A percentile compares a stretch with the other conserved stretches of the same genome.
phyloP scores from a whole-genome alignment of 2,329 filamentous ascomycete genomes.

The Penicillium capsulatum region DNA sequence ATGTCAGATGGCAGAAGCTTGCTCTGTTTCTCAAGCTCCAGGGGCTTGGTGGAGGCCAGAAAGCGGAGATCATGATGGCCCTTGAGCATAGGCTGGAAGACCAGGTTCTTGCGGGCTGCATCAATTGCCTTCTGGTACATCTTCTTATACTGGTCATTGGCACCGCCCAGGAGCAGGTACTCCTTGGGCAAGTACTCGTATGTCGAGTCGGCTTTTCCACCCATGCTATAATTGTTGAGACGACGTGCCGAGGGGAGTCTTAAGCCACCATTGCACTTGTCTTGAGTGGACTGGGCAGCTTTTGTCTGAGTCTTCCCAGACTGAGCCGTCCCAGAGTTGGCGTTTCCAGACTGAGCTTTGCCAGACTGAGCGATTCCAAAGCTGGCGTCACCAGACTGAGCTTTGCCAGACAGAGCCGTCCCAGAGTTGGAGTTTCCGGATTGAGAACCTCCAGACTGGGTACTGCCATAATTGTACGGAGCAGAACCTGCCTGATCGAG shows the following conservation, averaged over 20 bases:
- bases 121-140: slow-evolving; percentile 44
- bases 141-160: slow-evolving; percentile 39
- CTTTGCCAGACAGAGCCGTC: too few species aligned
- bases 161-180: slow-evolving; percentile 45
- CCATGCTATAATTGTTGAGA: slow-evolving; percentile 41
- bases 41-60: slow-evolving; percentile 29
- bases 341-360: too few species aligned
- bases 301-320: too few species aligned
- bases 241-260: slow-evolving; percentile 30
- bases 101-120: slow-evolving; percentile 37
- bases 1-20: slow-evolving; percentile 25
- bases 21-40: slow-evolving; percentile 20
- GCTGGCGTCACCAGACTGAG: too few species aligned
- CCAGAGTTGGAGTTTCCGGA: too few species aligned
- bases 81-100: slow-evolving; percentile 46
- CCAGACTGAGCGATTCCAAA: too few species aligned
- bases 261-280: slow-evolving; percentile 40
- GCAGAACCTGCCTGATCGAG: slow-evolving; percentile 28
- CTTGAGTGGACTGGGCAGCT: slow-evolving; percentile 7
- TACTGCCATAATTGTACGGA: slow-evolving; percentile 15
- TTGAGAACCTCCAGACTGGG: too few species aligned
- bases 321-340: too few species aligned
- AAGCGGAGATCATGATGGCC: slow-evolving; percentile 42
- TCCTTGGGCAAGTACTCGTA: slow-evolving; percentile 52
- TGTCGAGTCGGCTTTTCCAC: slow-evolving; percentile 46